These are phyloP conservation scores for Hemileccinum rubropunctum DNA, from an alignment of 768 basidiomycete genomes.

Conservation along the genomic window DNA sequence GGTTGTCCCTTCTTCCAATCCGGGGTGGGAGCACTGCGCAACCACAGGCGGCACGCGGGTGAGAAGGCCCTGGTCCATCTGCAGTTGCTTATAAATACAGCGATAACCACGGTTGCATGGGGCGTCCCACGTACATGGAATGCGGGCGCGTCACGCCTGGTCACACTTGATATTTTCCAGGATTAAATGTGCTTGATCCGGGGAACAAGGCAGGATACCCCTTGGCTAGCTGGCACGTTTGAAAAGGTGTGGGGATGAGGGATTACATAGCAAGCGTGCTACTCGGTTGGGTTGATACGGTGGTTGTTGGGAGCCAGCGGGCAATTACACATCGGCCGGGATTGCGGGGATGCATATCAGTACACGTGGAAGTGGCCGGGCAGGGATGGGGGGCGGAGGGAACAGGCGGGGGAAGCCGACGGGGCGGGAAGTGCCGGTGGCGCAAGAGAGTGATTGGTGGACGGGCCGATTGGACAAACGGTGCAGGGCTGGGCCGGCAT, in stretches of 20 bases:
- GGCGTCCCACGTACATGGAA: neutral
- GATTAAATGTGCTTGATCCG: neutral
- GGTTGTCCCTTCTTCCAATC: neutral
- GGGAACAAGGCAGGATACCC: too few relatives aligned
- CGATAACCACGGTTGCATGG: constrained; percentile 1
- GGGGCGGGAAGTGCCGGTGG: constrained; percentile 27
- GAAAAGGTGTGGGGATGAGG: neutral
- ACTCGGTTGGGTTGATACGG: too few relatives aligned
- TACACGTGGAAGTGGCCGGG: neutral
- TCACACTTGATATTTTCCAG: neutral
- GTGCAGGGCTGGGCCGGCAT: constrained; percentile 26
- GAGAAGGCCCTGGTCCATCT: neutral
- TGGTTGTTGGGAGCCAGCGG: neutral
- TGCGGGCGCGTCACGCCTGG: neutral
- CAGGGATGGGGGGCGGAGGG: constrained; percentile 12
- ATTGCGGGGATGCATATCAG: neutral
- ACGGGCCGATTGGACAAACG: constrained; percentile 13
- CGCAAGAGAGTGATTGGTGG: constrained; percentile 10
- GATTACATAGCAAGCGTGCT: too few relatives aligned
- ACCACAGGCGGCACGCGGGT: neutral
- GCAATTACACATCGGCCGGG: neutral
- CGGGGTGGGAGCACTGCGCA: constrained; percentile 4
- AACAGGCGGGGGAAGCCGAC: constrained; percentile 19
- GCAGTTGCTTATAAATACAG: neutral
- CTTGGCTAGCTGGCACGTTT: too few relatives aligned